phyloP scores from a whole-genome alignment of 306 rosid species.

The Morella rubra region DNA sequence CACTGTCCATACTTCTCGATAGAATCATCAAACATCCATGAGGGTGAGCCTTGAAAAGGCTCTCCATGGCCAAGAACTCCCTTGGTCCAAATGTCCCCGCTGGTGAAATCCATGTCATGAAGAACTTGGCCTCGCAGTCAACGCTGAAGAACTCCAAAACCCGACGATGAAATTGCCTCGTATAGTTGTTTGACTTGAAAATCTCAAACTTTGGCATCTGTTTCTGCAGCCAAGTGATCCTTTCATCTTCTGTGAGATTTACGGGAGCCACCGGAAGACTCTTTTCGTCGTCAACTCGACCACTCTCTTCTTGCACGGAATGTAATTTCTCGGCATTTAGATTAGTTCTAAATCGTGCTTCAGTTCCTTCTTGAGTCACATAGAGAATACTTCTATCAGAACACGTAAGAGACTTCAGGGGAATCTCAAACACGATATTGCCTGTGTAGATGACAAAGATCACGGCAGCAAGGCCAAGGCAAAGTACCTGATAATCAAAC shows the following conservation, averaged over 20 bases:
- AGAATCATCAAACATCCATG: slow-evolving; percentile 64
- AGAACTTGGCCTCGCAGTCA: slow-evolving; percentile 52
- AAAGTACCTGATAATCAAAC: slow-evolving; percentile 29
- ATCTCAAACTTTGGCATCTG: slow-evolving; percentile 44
- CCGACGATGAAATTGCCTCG: slow-evolving; percentile 44
- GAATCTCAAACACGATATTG: slow-evolving; percentile 22
- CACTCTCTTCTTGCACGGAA: slow-evolving; percentile 30
- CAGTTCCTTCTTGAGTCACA: slow-evolving; percentile 14
- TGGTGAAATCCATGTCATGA: slow-evolving; percentile 71
- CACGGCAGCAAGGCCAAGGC: slow-evolving; percentile 39
- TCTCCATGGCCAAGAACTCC: slow-evolving; percentile 50
- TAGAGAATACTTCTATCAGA: slow-evolving; percentile 1
- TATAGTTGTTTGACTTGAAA: slow-evolving; percentile 42
- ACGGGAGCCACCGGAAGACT: slow-evolving; percentile 42
- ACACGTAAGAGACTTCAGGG: slow-evolving; percentile 3
- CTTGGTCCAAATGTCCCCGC: slow-evolving; percentile 42
- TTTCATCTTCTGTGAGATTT: slow-evolving; percentile 42
- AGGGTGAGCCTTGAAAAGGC: slow-evolving; percentile 64
- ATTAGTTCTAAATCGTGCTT: slow-evolving; percentile 25
- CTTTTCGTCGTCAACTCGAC: slow-evolving; percentile 22
- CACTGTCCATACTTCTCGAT: slow-evolving; percentile 62
- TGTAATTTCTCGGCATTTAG: slow-evolving; percentile 7
- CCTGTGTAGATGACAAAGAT: slow-evolving; percentile 38
- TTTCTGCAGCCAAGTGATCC: slow-evolving; percentile 52
- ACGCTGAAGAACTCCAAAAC: slow-evolving; percentile 37